These are phyloP conservation scores for Russula griseocarnosa DNA, from an alignment of 768 basidiomycete species.

Conservation along the genomic window DNA sequence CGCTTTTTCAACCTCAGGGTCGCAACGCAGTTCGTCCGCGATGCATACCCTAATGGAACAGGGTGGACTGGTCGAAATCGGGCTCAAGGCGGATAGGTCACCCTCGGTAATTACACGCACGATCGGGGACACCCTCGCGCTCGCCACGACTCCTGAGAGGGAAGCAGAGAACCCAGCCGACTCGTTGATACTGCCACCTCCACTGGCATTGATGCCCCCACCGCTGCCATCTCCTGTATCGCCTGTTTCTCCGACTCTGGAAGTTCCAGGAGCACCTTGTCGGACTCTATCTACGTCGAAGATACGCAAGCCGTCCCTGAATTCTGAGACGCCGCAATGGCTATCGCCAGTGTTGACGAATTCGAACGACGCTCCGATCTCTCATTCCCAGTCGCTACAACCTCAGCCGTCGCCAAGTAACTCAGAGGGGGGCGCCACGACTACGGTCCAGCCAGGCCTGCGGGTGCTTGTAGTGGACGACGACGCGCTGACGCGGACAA, in stretches of 20 bases:
- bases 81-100: slow-evolving; percentile 40
- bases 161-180: slow-evolving; percentile 17
- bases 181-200: not conserved
- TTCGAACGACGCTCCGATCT: not conserved
- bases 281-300: slow-evolving; percentile 5
- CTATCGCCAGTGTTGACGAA: not conserved
- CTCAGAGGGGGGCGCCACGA: slow-evolving; percentile 10
- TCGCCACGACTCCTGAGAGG: slow-evolving; percentile 10
- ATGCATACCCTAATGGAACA: slow-evolving; percentile 68
- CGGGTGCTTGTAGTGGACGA: slow-evolving; percentile 81
- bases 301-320: not conserved
- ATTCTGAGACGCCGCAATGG: not conserved
- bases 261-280: not conserved
- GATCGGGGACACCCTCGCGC: slow-evolving; percentile 35
- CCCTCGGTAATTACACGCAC: slow-evolving; percentile 41
- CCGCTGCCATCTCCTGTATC: not conserved
- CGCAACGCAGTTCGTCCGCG: slow-evolving; percentile 37
- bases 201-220: not conserved
- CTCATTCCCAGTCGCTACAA: not conserved
- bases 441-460: slow-evolving; percentile 46
- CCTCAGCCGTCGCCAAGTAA: slow-evolving; percentile 11
- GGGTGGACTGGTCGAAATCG: slow-evolving; percentile 56
- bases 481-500: slow-evolving; percentile 69
- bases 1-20: not conserved
- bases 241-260: not conserved